These are phyloP conservation scores for Paracoccidioides brasiliensis DNA, from an alignment of 2,329 filamentous ascomycete genomes.

Conservation along the genomic window DNA sequence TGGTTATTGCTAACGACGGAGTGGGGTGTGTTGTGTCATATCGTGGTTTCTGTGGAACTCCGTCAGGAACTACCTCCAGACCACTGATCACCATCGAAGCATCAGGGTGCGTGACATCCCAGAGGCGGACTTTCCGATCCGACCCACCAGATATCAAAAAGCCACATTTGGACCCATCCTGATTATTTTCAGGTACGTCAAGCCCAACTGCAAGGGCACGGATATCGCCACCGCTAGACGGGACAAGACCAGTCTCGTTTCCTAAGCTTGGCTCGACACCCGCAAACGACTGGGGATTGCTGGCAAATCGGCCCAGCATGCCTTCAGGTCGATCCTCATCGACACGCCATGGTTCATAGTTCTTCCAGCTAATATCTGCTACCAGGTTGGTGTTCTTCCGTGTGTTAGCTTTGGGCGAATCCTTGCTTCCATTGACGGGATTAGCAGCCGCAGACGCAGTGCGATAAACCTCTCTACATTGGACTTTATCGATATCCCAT, in stretches of 20 bases:
- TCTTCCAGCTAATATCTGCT: constrained; percentile 32
- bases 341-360: constrained; percentile 74
- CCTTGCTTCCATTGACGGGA: constrained; percentile 15
- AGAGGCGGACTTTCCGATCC: constrained; percentile 85
- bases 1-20: constrained; percentile 51
- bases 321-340: constrained; percentile 81
- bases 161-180: constrained; percentile 49
- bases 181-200: constrained; percentile 54
- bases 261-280: constrained; percentile 50
- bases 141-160: constrained; percentile 81
- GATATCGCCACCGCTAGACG: constrained; percentile 32
- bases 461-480: constrained; percentile 81
- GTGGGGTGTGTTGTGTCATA: constrained; percentile 55
- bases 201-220: constrained; percentile 61
- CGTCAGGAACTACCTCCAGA: constrained; percentile 51
- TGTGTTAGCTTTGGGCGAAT: constrained; percentile 19
- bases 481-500: constrained; percentile 85
- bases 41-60: constrained; percentile 42
- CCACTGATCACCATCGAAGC: constrained; percentile 72
- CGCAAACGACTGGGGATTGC: constrained; percentile 23
- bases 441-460: constrained; percentile 27
- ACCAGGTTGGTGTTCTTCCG: constrained; percentile 11
- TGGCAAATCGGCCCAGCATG: constrained; percentile 76
- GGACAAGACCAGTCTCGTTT: constrained; percentile 25
- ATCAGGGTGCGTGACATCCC: constrained; percentile 72